Base-by-base conservation (phyloP, 2,329 filamentous ascomycete genomes). In the Colletotrichum horii region DNA sequence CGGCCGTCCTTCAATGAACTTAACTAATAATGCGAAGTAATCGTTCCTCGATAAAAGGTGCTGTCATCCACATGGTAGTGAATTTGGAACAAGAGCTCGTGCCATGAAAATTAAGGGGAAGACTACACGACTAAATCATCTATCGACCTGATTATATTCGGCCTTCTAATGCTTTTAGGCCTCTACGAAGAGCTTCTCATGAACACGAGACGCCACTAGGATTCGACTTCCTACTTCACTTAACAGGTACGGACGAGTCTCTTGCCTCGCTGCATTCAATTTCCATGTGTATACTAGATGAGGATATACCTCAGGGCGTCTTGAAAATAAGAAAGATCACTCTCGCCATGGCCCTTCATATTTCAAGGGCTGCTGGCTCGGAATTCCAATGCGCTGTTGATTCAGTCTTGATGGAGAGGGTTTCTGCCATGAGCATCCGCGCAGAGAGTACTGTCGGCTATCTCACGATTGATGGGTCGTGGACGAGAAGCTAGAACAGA, bases 1-100 rank as follows among this genome's bases (percentile, higher is more conserved):
- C 61, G 71, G 72, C 30, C 61, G 26, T 58, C 48, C 55, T 75
- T 66, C 30, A n/a, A 71, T 61, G 72, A 55, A 30, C 28, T 64
- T n/a, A 16, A 26, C 71, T 36, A 67, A 71, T 32, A 71, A 65
- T 71, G 30, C 36, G 19, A 32, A 62, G 30, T 32, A 36, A 62
- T 62, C 19, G 9, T 62, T 34, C 22, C 32, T 62, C n/a, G 26
- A 19, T 19, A 32, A 19, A 30, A 30, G 16, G n/a, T 11, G 3
- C 14, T 22, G 3, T 22, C 11, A 6, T 52, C 43, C n/a, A 52
- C 43, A 4, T 52, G 43, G 22, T 1, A 12, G n/a, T 8, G 43
- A 11, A 22, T n/a, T 19, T 48, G 43, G 19, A 48, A 48, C n/a
- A 48, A 12, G n/a, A 48, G 19, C 43, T 22, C 11, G 14, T 2